Percentiles rank a stretch among this genome's conserved stretches.
Evolutionary conservation across 1,139 yeast genomes (phyloP).

Genomic region (Geotrichum bryndzae): DNA sequence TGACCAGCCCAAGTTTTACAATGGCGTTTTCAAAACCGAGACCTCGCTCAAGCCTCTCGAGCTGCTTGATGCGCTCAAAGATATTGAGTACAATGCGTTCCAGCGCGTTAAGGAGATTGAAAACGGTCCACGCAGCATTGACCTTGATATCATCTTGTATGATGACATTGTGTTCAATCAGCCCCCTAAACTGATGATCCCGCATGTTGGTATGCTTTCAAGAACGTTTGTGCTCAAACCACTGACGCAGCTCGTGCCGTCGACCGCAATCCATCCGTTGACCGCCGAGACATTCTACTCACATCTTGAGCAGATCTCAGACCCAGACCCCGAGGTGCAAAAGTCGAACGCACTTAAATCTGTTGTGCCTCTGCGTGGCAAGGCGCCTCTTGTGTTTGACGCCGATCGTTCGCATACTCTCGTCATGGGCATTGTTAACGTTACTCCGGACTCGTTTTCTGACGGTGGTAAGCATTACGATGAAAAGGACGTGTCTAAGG

Average conservation of each 20-base stretch:
- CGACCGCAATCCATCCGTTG: conserved; percentile 65
- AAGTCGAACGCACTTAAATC: conserved; percentile 29
- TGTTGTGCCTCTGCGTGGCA: conserved; percentile 31
- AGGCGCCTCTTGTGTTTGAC: conserved; percentile 25
- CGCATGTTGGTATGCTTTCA: conserved; percentile 84
- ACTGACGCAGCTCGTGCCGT: conserved; percentile 67
- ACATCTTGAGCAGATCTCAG: conserved; percentile 57
- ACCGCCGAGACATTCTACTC: conserved; percentile 73
- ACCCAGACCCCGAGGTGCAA: conserved; percentile 31
- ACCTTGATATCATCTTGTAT: conserved; percentile 75
- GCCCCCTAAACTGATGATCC: conserved; percentile 54
- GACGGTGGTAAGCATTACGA: conserved; percentile 62
- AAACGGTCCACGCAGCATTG: conserved; percentile 89
- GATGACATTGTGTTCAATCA: conserved; percentile 53
- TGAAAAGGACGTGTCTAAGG: conserved; percentile 32
- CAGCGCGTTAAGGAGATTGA: conserved; percentile 71
- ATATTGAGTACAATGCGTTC: conserved; percentile 67
- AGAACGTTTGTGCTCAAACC: conserved; percentile 89
- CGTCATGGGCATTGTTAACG: conserved; percentile 81
- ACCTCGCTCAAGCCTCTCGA: conserved; percentile 56
- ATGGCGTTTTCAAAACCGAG: conserved; percentile 70
- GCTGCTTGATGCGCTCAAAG: conserved; percentile 55
- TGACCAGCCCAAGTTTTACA: conserved; percentile 76
- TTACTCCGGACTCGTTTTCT: conserved; percentile 93
- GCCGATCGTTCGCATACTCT: conserved; percentile 26